Evolutionary conservation across 768 basidiomycete genomes (phyloP).

Genomic region (Kwoniella sp.): DNA sequence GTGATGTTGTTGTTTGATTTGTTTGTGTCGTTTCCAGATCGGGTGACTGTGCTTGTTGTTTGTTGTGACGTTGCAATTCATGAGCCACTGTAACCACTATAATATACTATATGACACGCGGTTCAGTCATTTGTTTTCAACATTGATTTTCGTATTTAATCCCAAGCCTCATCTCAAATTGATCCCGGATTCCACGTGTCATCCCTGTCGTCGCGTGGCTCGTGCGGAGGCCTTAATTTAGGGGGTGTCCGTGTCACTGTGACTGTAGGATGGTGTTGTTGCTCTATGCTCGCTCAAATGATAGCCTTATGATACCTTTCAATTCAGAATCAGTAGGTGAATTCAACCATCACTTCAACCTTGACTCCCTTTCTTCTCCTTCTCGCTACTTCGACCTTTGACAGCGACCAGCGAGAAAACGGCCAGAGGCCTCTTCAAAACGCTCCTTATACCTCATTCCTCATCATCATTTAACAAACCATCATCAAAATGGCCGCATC

Average conservation of each 20-base stretch:
- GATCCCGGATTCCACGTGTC: neutral
- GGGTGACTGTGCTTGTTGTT: neutral
- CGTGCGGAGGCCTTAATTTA: slow-evolving; percentile 1
- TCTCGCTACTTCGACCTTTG: no score
- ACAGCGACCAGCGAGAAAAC: no score
- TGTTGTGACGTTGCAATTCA: neutral
- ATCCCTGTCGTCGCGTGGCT: slow-evolving; percentile 6
- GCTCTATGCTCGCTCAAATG: neutral
- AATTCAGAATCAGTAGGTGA: no score
- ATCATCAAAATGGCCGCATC: slow-evolving; percentile 58
- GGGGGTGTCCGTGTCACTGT: slow-evolving; percentile 8
- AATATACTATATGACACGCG: neutral
- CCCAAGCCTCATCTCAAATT: slow-evolving; percentile 4
- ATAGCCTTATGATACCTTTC: no score
- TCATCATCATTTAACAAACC: neutral
- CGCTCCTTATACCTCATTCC: neutral
- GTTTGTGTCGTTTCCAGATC: slow-evolving; percentile 7
- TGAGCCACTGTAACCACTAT: no score
- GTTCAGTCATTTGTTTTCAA: neutral
- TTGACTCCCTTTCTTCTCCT: no score
- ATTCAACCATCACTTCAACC: no score
- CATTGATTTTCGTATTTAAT: neutral
- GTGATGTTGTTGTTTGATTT: neutral
- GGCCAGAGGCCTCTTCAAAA: neutral
- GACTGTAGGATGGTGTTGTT: neutral